These are phyloP conservation scores for Pyrenopolyporus hunteri DNA, from an alignment of 495 filamentous ascomycete species.

Conservation along the genomic window DNA sequence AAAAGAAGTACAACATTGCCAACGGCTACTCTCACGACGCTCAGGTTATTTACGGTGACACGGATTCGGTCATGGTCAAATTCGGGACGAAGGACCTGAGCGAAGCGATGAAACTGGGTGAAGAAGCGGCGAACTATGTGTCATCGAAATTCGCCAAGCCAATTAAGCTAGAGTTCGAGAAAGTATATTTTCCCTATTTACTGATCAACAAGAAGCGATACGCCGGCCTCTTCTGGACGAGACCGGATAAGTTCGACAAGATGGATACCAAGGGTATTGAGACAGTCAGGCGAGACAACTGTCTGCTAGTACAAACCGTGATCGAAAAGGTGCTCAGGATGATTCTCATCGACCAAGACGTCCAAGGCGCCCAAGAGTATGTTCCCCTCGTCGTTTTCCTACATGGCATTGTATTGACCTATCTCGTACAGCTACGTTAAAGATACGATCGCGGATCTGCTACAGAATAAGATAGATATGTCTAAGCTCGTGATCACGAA, in stretches of 20 bases:
- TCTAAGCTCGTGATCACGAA: slow-evolving; percentile 99
- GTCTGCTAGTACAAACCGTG: slow-evolving; percentile 90
- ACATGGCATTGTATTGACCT: slow-evolving; percentile 21
- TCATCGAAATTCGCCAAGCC: slow-evolving; percentile 91
- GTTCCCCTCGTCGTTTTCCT: slow-evolving; percentile 41
- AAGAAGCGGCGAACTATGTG: slow-evolving; percentile 86
- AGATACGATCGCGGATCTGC: slow-evolving; percentile 88
- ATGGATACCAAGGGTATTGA: slow-evolving; percentile 99
- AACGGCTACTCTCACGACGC: slow-evolving; percentile 95
- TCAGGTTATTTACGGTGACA: slow-evolving; percentile 97
- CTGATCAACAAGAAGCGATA: slow-evolving; percentile 99
- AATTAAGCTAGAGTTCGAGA: slow-evolving; percentile 99
- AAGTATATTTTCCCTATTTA: slow-evolving; percentile 98
- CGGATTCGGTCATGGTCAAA: slow-evolving; percentile 99
- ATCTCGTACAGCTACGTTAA: slow-evolving; percentile 84
- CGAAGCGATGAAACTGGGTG: slow-evolving; percentile 90
- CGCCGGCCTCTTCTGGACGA: slow-evolving; percentile 96
- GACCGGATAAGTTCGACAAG: slow-evolving; percentile 93
- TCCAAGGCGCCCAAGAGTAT: slow-evolving; percentile 91
- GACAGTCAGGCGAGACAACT: slow-evolving; percentile 96
- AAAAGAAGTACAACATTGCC: slow-evolving; percentile 82
- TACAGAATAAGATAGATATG: slow-evolving; percentile 99
- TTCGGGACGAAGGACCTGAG: slow-evolving; percentile 86
- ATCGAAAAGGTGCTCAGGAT: slow-evolving; percentile 96
- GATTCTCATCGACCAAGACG: slow-evolving; percentile 91